Conservation (phyloP, 345 rosid genomes). For the Hibiscus tridactylites region DNA sequence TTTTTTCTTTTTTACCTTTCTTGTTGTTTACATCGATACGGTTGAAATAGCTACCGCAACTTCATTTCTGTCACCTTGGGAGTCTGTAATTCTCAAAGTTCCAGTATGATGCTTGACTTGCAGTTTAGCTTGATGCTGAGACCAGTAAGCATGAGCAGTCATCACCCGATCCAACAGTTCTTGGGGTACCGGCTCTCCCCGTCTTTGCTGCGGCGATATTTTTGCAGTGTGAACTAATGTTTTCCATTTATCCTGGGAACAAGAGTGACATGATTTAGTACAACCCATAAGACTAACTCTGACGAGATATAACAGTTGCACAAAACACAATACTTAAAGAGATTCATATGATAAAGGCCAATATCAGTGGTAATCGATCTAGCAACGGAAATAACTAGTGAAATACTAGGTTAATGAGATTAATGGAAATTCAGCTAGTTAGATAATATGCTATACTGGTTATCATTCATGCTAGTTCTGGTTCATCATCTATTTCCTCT, state of each 20-base stretch:
- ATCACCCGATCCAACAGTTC: conserved; percentile 74
- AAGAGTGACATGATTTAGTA: neutral
- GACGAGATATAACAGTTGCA: neutral
- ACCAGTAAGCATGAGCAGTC: conserved; percentile 81
- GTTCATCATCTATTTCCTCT: neutral
- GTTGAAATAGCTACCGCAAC: conserved; percentile 19
- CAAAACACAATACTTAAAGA: neutral
- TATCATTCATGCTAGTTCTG: neutral
- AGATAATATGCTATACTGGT: no score
- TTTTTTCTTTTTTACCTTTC: neutral
- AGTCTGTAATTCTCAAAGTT: conserved; percentile 17
- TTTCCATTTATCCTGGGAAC: conserved; percentile 90
- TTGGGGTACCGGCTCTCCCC: conserved; percentile 97
- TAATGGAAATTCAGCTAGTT: no score
- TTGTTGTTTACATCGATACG: conserved; percentile 22
- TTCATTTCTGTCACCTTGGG: conserved; percentile 14
- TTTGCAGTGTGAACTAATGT: conserved; percentile 92
- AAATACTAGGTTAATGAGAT: no score
- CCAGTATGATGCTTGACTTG: conserved; percentile 42
- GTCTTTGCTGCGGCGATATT: conserved; percentile 82
- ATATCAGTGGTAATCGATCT: neutral
- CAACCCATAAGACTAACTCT: neutral
- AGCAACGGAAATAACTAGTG: no score
- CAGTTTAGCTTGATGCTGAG: conserved; percentile 72
- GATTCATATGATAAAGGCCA: neutral